These are phyloP conservation scores for Chlamydomonas sphaeroides DNA, from an alignment of 139 green algal genomes.

Conservation along the genomic window DNA sequence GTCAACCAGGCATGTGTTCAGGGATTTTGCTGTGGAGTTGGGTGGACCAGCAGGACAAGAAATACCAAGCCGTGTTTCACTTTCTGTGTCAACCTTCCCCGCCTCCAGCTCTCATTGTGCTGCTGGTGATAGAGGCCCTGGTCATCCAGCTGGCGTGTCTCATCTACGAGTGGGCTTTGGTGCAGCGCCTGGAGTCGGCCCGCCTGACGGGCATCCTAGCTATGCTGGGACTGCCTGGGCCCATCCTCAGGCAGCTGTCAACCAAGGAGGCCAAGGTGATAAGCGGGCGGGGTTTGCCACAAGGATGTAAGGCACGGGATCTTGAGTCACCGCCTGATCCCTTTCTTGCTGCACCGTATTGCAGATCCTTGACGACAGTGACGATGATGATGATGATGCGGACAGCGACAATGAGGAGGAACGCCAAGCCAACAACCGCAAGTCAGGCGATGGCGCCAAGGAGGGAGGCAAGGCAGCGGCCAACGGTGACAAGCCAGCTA, in stretches of 20 bases:
- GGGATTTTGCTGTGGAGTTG: no score
- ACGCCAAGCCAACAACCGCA: neutral
- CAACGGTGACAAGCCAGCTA: no score
- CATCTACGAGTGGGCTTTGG: slow-evolving; percentile 15
- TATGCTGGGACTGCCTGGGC: slow-evolving; percentile 41
- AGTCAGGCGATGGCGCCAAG: neutral
- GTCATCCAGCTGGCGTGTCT: slow-evolving; percentile 22
- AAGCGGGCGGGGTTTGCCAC: no score
- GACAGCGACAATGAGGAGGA: neutral
- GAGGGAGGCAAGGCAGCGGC: neutral
- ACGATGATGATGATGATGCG: slow-evolving; percentile 23
- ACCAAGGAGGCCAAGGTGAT: slow-evolving; percentile 11
- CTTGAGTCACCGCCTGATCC: no score
- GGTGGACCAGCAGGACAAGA: no score
- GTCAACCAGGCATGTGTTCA: no score
- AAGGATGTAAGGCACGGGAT: no score
- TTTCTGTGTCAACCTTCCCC: no score
- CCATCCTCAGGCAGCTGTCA: slow-evolving; percentile 25
- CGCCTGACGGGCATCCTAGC: slow-evolving; percentile 23
- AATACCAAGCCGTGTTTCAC: no score
- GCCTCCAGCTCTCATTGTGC: slow-evolving; percentile 39
- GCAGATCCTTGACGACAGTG: slow-evolving; percentile 14
- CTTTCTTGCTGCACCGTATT: no score
- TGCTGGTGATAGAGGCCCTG: slow-evolving; percentile 33
- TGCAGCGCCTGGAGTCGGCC: slow-evolving; percentile 27